phyloP scores from a whole-genome alignment of 805 yeast genomes.

The Nakazawaea peltata region DNA sequence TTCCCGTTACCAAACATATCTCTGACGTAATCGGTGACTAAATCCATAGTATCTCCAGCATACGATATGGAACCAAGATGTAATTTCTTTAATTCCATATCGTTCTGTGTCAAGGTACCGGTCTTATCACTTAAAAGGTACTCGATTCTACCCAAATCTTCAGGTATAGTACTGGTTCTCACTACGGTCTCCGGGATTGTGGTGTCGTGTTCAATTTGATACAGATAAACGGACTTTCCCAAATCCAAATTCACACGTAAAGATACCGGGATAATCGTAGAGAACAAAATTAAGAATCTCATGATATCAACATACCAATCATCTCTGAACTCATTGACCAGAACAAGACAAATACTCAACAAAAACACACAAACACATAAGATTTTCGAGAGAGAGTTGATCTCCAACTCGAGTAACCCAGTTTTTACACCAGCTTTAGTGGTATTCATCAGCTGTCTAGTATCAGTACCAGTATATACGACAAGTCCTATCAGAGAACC shows the following conservation, averaged over 20 bases:
- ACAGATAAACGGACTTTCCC: slow-evolving; percentile 93
- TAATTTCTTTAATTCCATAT: slow-evolving; percentile 90
- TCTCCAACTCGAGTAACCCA: slow-evolving; percentile 85
- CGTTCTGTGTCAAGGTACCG: slow-evolving; percentile 96
- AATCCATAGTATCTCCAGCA: slow-evolving; percentile 87
- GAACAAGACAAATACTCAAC: slow-evolving; percentile 69
- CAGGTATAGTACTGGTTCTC: slow-evolving; percentile 96
- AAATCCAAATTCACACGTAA: slow-evolving; percentile 89
- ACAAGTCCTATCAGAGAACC: slow-evolving; percentile 87
- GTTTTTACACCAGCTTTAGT: slow-evolving; percentile 80
- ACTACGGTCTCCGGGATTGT: slow-evolving; percentile 84
- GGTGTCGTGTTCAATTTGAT: slow-evolving; percentile 84
- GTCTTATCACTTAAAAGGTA: slow-evolving; percentile 90
- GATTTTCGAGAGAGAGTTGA: slow-evolving; percentile 80
- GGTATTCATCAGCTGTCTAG: slow-evolving; percentile 93
- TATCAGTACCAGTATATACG: slow-evolving; percentile 85
- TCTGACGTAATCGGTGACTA: slow-evolving; percentile 63
- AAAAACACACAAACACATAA: slow-evolving; percentile 81
- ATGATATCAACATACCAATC: slow-evolving; percentile 88
- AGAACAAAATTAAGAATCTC: slow-evolving; percentile 85
- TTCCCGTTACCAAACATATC: slow-evolving; percentile 6
- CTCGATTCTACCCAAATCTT: slow-evolving; percentile 93
- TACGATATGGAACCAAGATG: slow-evolving; percentile 92
- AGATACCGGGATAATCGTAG: slow-evolving; percentile 94
- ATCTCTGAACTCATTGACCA: slow-evolving; percentile 61